Base-by-base conservation (phyloP, 805 yeast genomes). In the Teunomyces stri region DNA sequence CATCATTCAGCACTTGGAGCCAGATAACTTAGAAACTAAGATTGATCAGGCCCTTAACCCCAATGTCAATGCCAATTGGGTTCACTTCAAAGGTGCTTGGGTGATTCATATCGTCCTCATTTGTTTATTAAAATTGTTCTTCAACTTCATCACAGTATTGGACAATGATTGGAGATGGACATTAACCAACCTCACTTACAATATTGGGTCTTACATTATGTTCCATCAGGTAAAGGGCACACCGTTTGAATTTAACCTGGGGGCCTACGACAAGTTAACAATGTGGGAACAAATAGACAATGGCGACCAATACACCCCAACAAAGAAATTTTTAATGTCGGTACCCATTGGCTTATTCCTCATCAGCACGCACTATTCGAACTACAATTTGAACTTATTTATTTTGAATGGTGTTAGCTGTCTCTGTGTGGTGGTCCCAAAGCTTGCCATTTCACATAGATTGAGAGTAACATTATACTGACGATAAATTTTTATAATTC, bases 221-320 rank as follows among this genome's bases (percentile, higher is more conserved):
- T 94, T 92, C 65, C 99, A 92, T 66, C 85, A 88, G 64, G 89
- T 94, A 39, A 94, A 92, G 60, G 99, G 99, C 33, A 90, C 96
- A 2, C 99, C 99, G 0, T 94, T 92, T 63, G 99, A 94, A 58
- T 91, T 92, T 72, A 94, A 91, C 62, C 85, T 87, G 35, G 99
- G 99, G 37, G 98, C 97, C 0, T 94, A 87, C 68, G 99, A 92
- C 64, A 85, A 89, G 60, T 76, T 92, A 55, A 94, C 97, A 18
- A 89, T 92, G 97, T 92, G 99, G 99, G 99, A 92, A 68, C 99
- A 92, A 68, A 85, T 86, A 49, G 95, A 88, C 65, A 84, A 91
- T 59, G 99, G 98, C 49, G 97, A 90, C 62, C 96, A 90, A 66
- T 92, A 91, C 65, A 94, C 99, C 0, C 99, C 99, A 10, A 84